Evolutionary conservation across 768 basidiomycete species (phyloP).

Genomic region (Pleurotus platypus): DNA sequence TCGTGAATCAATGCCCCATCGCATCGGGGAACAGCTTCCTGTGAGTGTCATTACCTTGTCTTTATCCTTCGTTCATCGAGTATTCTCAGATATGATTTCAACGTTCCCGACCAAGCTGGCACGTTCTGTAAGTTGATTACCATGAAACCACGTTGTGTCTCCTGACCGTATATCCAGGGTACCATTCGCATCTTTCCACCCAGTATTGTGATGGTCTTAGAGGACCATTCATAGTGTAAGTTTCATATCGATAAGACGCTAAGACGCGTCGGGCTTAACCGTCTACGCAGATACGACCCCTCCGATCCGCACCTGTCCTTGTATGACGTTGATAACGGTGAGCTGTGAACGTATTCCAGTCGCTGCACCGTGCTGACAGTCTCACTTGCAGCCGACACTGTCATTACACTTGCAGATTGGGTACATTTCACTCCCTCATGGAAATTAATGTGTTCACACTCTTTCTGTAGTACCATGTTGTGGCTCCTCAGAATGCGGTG

Average conservation of each 20-base stretch:
- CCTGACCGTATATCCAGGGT: conserved; percentile 12
- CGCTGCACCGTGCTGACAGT: not conserved
- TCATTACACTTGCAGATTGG: conserved; percentile 41
- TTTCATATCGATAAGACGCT: not conserved
- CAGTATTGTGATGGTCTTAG: conserved; percentile 38
- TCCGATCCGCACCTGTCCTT: conserved; percentile 19
- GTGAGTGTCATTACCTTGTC: not conserved
- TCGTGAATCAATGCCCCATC: conserved; percentile 49
- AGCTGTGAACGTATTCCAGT: not conserved
- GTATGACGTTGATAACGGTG: conserved; percentile 22
- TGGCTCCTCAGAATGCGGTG: not conserved
- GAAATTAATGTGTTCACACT: not conserved
- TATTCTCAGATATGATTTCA: conserved; percentile 29
- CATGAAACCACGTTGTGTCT: not conserved
- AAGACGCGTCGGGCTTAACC: not conserved
- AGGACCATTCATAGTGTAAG: not conserved
- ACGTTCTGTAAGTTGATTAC: conserved; percentile 21
- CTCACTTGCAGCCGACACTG: conserved; percentile 29
- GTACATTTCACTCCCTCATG: not conserved
- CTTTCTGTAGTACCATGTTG: conserved; percentile 6
- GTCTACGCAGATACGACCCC: conserved; percentile 20
- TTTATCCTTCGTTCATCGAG: no score
- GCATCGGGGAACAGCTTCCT: conserved; percentile 35
- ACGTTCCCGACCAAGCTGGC: conserved; percentile 21
- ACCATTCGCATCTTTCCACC: conserved; percentile 31